These are phyloP conservation scores for Fusarium xyrophilum DNA, from an alignment of 2,329 filamentous ascomycete genomes.

Conservation along the genomic window DNA sequence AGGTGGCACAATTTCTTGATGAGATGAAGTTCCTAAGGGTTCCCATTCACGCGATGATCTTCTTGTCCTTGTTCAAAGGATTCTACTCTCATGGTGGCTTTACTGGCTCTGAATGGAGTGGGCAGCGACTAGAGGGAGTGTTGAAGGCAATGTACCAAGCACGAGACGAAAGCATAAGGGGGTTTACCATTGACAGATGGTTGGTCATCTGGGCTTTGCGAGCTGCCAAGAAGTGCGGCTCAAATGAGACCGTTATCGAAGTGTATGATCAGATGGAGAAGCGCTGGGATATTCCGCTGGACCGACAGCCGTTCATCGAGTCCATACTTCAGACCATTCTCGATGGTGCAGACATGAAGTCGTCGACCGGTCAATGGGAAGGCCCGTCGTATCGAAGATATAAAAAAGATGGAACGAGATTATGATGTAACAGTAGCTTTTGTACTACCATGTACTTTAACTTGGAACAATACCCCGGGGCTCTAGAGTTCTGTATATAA, in stretches of 20 bases:
- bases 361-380: conserved; percentile 37
- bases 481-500: conserved; percentile 23
- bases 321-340: conserved; percentile 54
- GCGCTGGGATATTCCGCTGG: conserved; percentile 55
- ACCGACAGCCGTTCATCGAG: conserved; percentile 56
- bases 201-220: conserved; percentile 66
- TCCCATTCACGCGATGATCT: conserved; percentile 76
- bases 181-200: conserved; percentile 64
- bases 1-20: conserved; percentile 73
- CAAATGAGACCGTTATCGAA: conserved; percentile 57
- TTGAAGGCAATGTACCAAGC: conserved; percentile 69
- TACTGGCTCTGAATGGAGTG: conserved; percentile 73
- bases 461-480: conserved; percentile 36
- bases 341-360: conserved; percentile 44
- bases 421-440: conserved; percentile 40
- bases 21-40: conserved; percentile 80
- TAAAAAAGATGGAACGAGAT: conserved; percentile 41
- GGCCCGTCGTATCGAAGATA: conserved; percentile 33
- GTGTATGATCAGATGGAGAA: conserved; percentile 60
- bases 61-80: conserved; percentile 81
- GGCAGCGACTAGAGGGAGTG: conserved; percentile 69
- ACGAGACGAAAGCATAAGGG: conserved; percentile 54
- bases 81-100: conserved; percentile 76
- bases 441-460: conserved; percentile 39
- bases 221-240: conserved; percentile 69